Conservation (phyloP, 2,329 filamentous ascomycete genomes). For the Verticillium nonalfalfae region DNA sequence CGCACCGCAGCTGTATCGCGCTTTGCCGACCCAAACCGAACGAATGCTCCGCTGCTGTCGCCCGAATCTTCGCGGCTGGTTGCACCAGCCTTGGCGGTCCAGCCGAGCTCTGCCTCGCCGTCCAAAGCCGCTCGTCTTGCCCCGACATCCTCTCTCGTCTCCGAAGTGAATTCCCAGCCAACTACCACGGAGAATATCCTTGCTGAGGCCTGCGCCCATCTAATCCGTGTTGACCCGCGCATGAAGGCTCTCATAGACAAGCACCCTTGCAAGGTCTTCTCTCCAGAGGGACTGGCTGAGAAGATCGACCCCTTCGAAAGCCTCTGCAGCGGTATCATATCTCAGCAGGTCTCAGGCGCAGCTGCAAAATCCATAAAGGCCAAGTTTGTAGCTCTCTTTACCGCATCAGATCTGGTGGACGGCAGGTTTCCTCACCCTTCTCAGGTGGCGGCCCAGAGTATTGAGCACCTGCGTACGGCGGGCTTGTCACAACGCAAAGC, state of each 20-base stretch:
- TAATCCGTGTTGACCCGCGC: conserved; percentile 66
- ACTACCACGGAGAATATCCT: conserved; percentile 68
- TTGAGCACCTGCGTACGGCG: conserved; percentile 70
- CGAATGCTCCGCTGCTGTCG: conserved; percentile 67
- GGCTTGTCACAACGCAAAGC: conserved; percentile 92
- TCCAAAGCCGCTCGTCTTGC: conserved; percentile 26
- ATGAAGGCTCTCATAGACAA: conserved; percentile 67
- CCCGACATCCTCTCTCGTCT: not conserved
- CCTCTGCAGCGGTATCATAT: conserved; percentile 82
- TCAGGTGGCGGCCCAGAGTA: conserved; percentile 57
- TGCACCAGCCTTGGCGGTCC: conserved; percentile 31
- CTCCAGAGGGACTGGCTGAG: conserved; percentile 74
- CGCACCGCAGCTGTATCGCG: conserved; percentile 38
- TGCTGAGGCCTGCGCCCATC: conserved; percentile 66
- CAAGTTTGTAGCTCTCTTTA: conserved; percentile 74
- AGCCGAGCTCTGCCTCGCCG: conserved; percentile 37
- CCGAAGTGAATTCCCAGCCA: conserved; percentile 26
- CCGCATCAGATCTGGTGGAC: conserved; percentile 21
- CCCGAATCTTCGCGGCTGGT: conserved; percentile 62
- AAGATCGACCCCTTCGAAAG: conserved; percentile 82
- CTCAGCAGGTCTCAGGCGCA: conserved; percentile 91
- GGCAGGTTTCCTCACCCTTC: conserved; percentile 66
- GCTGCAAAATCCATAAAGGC: conserved; percentile 84
- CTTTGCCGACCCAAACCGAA: conserved; percentile 55
- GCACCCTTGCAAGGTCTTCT: conserved; percentile 74